Percentiles rank a stretch among this genome's conserved stretches.
Conservation (phyloP, 805 yeast genomes). For the Barnettozyma californica region DNA sequence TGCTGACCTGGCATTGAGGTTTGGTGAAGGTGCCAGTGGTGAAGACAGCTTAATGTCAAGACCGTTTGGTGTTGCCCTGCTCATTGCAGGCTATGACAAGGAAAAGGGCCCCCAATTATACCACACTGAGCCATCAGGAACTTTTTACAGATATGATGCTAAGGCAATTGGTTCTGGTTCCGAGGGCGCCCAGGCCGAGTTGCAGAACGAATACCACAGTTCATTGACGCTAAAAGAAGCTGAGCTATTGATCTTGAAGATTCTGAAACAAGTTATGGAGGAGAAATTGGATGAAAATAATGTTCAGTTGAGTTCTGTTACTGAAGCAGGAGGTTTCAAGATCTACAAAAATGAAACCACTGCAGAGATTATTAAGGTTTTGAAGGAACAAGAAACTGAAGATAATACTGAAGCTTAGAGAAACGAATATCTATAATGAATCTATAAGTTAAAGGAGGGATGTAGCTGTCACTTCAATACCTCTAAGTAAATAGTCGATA, state of each 20-base stretch:
- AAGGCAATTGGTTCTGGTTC: conserved; percentile 99
- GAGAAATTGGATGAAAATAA: conserved; percentile 93
- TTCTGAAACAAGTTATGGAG: conserved; percentile 97
- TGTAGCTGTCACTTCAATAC: neutral
- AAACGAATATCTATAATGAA: conserved; percentile 1
- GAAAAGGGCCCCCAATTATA: conserved; percentile 94
- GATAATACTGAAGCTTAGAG: conserved; percentile 27
- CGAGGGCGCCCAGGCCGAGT: conserved; percentile 97
- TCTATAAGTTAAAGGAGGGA: neutral
- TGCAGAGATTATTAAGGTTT: conserved; percentile 68
- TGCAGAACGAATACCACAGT: conserved; percentile 93
- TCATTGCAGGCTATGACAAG: conserved; percentile 90
- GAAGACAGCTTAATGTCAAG: conserved; percentile 91
- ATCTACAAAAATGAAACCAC: conserved; percentile 81
- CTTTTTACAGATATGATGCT: conserved; percentile 95
- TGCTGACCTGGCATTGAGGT: conserved; percentile 92
- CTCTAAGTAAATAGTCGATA: neutral
- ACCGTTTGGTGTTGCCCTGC: conserved; percentile 97
- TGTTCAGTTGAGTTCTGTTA: conserved; percentile 92
- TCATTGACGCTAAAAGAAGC: conserved; percentile 91
- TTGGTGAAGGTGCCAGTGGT: conserved; percentile 96
- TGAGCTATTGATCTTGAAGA: conserved; percentile 80
- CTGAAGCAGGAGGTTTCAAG: conserved; percentile 79
- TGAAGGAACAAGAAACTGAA: conserved; percentile 65
- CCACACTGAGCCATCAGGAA: conserved; percentile 99